Base-by-base conservation (phyloP, 2,329 filamentous ascomycete species). In the Colletotrichum scovillei region DNA sequence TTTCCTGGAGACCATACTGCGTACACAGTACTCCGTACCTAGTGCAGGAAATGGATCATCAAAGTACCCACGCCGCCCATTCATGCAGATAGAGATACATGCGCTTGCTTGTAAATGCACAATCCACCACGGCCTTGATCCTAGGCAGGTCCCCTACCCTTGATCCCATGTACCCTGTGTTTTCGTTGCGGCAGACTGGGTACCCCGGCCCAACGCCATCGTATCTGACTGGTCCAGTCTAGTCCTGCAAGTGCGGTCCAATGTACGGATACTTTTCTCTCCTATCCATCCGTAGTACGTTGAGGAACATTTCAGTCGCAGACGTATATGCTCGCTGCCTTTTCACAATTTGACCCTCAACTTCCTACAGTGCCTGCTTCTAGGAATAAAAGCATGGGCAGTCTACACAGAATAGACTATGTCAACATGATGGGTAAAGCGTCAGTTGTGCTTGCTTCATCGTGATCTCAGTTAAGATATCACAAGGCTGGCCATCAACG, bases 221-320 rank as follows among this genome's bases (percentile, higher is more conserved):
- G 67, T 42, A 46, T 65, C 55, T 73, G 67, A 70, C 53, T 73
- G 70, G 70, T 65, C 49, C 56, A 52, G 56, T 65, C 28, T 63
- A 26, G 57, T 56, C 63, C 57, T 63, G 28, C 35, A 65, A 59
- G 67, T 72, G 64, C 28, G 28, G 52, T 53, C 35, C 38, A 19
- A 42, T 42, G 38, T 42, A 42, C 16, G 38, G 16, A 42, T 19
- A 42, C 38, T 42, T 42, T 42, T 19, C 38, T 42, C 38, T 19
- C 38, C 38, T 42, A 42, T 7, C 9, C 16, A 42, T 42, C 38
- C 38, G 16, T 42, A 35, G 30, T 12, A 8, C 38, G 2, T 42
- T 8, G 38, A 24, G 28, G 28, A 53, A 53, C 46, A 53, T 53
- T 63, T 19, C 28, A 60, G 46, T 24, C 24, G 24, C 24, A 24